Base-by-base conservation (phyloP, 257 asterid genomes). In the Ligustrum vulgare region DNA sequence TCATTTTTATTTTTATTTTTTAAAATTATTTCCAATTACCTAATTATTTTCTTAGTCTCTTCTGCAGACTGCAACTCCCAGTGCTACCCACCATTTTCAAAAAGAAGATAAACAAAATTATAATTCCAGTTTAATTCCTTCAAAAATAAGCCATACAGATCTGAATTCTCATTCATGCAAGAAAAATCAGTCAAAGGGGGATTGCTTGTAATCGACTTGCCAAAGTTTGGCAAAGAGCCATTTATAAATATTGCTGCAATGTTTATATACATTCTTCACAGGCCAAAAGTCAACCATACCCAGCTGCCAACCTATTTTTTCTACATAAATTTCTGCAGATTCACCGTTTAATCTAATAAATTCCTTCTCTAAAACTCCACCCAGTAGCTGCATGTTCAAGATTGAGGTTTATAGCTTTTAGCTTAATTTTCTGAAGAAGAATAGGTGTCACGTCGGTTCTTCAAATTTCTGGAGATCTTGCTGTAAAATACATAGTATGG, bases 361-460 rank as follows among this genome's bases (percentile, higher is more conserved):
- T 72, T 70, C 68, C 70, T 76, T 45, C 54, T 45, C 22, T 43
- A 69, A 64, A 79, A 77, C 75, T 70, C 80, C 73, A 74, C 69
- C 36, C 81, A 83, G 69, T 23, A 49, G 66, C 72, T 76, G 82
- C 87, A 80, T 85, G 84, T 84, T 84, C 83, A 69, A 34, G 82
- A 69, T 83, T 71, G 67, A 39, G 11, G 76, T 54, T n/a, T 72
- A 18, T 58, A 72, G 69, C 70, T 54, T 56, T 64, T 47, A 65
- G 76, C 85, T 79, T 89, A 74, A 79, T 88, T 90, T 89, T 89
- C 92, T 82, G 78, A 78, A 73, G 89, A 90, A 85, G 96, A 82
- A 87, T 91, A 91, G 91, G 84, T 51, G 49, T 73, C 82, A 58
- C 33, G 71, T 60, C 37, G 8, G 58, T 39, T 62, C 63, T 23